Percentiles rank a stretch among this genome's conserved stretches.
Evolutionary conservation across 2,329 filamentous ascomycete genomes (phyloP).

Genomic region (Fusarium sterilihyphosum): DNA sequence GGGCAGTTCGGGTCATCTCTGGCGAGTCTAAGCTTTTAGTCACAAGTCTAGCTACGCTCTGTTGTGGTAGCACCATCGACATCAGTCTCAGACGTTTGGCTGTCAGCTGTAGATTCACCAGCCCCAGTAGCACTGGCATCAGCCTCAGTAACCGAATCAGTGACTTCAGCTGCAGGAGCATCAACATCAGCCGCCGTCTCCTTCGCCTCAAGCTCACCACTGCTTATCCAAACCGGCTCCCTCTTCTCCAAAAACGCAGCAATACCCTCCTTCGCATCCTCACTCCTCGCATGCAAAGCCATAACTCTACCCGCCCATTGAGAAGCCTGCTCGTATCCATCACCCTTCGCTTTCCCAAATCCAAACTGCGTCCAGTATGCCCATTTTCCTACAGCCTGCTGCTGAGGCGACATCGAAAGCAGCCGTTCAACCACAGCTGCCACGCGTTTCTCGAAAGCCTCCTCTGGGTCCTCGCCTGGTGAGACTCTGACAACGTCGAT

Average conservation of each 20-base stretch:
- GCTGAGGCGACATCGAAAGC: constrained; percentile 23
- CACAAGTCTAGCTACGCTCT: not conserved
- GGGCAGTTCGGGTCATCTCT: no score
- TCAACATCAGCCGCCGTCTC: not conserved
- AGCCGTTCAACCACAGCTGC: constrained; percentile 11
- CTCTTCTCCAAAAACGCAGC: constrained; percentile 36
- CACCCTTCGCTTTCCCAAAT: constrained; percentile 1
- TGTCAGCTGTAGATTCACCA: fast-evolving
- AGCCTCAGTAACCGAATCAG: fast-evolving
- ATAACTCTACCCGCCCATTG: constrained; percentile 38
- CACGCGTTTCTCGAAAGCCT: constrained; percentile 26
- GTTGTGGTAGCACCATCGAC: fast-evolving
- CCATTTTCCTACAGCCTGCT: constrained; percentile 40
- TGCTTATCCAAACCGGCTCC: constrained; percentile 22
- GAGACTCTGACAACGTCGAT: constrained; percentile 27
- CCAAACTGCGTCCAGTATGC: constrained; percentile 39
- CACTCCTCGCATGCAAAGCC: constrained; percentile 39
- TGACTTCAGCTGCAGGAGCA: fast-evolving
- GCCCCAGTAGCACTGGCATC: fast-evolving
- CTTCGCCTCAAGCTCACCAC: fast-evolving
- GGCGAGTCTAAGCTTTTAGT: fast-evolving
- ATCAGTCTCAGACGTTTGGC: fast-evolving
- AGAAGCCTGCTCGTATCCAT: constrained; percentile 35
- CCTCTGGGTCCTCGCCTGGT: not conserved
- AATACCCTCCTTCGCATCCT: constrained; percentile 37